phyloP scores from a whole-genome alignment of 306 rosid genomes.

The Vicia sativa region DNA sequence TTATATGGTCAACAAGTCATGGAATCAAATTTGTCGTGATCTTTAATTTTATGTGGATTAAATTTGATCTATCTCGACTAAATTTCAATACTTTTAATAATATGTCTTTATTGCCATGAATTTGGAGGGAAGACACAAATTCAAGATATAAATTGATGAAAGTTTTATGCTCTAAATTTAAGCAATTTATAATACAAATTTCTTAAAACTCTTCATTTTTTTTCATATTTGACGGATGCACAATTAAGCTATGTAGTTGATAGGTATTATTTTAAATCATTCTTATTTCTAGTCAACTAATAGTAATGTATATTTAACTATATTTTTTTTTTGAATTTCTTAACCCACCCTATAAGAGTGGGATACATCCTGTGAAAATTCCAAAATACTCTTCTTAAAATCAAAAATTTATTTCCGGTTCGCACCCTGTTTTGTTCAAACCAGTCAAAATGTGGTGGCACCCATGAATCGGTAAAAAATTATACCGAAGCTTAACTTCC shows the following conservation, averaged over 20 bases:
- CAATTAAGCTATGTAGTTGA: slow-evolving; percentile 21
- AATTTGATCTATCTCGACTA: background rate
- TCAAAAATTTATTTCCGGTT: too few relatives aligned
- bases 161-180: slow-evolving; percentile 28
- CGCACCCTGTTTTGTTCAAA: too few relatives aligned
- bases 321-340: too few relatives aligned
- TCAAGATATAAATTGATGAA: background rate
- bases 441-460: too few relatives aligned
- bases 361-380: too few relatives aligned
- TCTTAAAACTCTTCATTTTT: slow-evolving; percentile 33
- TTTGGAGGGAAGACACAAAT: background rate
- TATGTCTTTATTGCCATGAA: background rate
- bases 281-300: too few relatives aligned
- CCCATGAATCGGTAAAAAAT: too few relatives aligned
- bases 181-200: slow-evolving; percentile 28
- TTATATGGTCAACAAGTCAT: background rate
- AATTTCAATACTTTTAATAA: background rate
- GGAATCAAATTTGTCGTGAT: background rate
- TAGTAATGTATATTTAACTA: too few relatives aligned
- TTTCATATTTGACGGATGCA: background rate
- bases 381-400: too few relatives aligned
- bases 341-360: too few relatives aligned
- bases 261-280: too few relatives aligned
- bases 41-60: background rate
- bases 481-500: too few relatives aligned